Percentiles rank a stretch among this genome's conserved stretches.
Conservation (phyloP, 768 basidiomycete genomes). For the Nidularia pulvinata region DNA sequence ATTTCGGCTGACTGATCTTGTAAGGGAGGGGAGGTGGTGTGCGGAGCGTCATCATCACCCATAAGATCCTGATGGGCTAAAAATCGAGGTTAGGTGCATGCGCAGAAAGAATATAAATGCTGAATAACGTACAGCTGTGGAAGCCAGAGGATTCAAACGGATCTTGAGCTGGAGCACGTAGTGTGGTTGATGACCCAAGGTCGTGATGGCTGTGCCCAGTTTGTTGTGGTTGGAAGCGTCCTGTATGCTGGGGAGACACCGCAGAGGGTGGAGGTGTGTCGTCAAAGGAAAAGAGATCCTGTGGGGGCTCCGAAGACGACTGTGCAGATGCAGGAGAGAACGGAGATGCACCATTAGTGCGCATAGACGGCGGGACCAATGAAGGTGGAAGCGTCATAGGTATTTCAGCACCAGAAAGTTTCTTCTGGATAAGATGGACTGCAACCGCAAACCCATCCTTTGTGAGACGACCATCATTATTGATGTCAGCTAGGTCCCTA, state of each 20-base stretch:
- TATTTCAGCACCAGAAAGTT: constrained; percentile 76
- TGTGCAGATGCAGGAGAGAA: constrained; percentile 33
- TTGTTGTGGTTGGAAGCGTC: constrained; percentile 26
- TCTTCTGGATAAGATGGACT: constrained; percentile 89
- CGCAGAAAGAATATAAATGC: neutral
- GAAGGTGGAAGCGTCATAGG: constrained; percentile 69
- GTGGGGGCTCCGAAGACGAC: constrained; percentile 41
- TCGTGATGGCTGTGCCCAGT: constrained; percentile 19
- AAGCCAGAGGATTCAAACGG: constrained; percentile 46
- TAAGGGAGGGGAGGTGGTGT: constrained; percentile 44
- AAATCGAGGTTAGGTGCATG: neutral
- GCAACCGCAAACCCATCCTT: constrained; percentile 96
- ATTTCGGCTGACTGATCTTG: constrained; percentile 85
- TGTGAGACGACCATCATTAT: constrained; percentile 83
- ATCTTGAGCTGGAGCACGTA: constrained; percentile 30
- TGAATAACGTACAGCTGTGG: constrained; percentile 19
- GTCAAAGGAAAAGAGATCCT: constrained; percentile 51
- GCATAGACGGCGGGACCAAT: constrained; percentile 84
- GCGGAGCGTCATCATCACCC: constrained; percentile 69
- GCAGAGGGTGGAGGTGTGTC: constrained; percentile 52
- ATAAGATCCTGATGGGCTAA: constrained; percentile 52
- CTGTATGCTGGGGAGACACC: constrained; percentile 37
- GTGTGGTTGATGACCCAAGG: constrained; percentile 20
- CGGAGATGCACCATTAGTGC: constrained; percentile 41
- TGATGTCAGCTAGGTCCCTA: constrained; percentile 94